Percentiles rank a stretch among this genome's conserved stretches.
Conservation (phyloP, 345 rosid genomes). For the Abelmoschus esculentus region DNA sequence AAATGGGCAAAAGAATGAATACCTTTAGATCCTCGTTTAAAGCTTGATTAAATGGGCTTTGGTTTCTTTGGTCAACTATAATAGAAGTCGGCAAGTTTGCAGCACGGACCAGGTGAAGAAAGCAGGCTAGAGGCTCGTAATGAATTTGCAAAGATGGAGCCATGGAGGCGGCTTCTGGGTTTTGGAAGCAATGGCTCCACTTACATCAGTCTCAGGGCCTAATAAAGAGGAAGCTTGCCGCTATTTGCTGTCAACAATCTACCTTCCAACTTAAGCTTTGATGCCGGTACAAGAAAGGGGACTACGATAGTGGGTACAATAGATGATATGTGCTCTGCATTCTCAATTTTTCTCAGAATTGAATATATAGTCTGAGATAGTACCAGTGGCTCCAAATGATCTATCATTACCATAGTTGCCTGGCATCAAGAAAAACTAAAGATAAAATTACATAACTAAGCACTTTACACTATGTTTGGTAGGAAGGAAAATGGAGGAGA, state of each 20-base stretch:
- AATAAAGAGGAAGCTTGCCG: constrained; percentile 35
- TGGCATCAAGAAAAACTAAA: constrained; percentile 19
- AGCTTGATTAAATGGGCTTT: constrained; percentile 29
- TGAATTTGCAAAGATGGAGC: constrained; percentile 51
- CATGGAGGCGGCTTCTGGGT: constrained; percentile 45
- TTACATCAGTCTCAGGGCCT: constrained; percentile 52
- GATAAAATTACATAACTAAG: neutral
- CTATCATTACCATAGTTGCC: constrained; percentile 57
- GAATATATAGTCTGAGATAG: constrained; percentile 57
- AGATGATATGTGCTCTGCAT: constrained; percentile 20
- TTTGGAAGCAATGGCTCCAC: constrained; percentile 32
- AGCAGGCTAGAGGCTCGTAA: constrained; percentile 71
- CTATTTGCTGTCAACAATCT: constrained; percentile 24
- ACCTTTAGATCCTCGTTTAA: constrained; percentile 54
- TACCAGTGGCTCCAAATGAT: constrained; percentile 46
- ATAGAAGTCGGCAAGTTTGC: constrained; percentile 50
- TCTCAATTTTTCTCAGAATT: constrained; percentile 37
- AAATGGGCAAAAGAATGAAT: constrained; percentile 11
- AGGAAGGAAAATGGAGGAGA: neutral
- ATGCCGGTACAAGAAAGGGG: constrained; percentile 45
- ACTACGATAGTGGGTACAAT: constrained; percentile 32
- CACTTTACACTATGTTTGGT: neutral
- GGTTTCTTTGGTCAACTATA: constrained; percentile 45
- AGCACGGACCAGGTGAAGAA: constrained; percentile 59
- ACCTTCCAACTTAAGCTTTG: constrained; percentile 58